Conservation (phyloP, 345 rosid species). For the Sonneratia alba region DNA sequence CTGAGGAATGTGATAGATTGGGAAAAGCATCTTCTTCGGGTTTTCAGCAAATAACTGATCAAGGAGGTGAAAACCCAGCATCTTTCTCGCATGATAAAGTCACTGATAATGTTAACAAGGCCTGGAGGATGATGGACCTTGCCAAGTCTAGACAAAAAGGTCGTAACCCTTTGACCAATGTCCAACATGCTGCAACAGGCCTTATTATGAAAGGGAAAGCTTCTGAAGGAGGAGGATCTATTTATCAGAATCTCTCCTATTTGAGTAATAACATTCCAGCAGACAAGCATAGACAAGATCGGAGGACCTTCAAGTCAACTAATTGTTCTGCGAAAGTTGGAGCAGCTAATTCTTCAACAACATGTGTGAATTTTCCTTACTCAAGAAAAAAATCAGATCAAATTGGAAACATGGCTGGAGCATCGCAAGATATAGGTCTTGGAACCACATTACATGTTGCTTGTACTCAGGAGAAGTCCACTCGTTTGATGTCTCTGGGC, state of each 20-base stretch:
- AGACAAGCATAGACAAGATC: background rate
- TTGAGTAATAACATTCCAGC: background rate
- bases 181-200: conserved; percentile 10
- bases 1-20: conserved; percentile 4
- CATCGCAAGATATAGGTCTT: background rate
- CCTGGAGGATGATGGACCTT: conserved; percentile 56
- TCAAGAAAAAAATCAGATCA: background rate
- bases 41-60: conserved; percentile 9
- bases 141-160: conserved; percentile 31
- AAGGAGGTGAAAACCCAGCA: conserved; percentile 1
- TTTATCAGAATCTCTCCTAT: background rate
- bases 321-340: background rate
- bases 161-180: conserved; percentile 6
- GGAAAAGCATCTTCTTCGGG: conserved; percentile 15
- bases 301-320: background rate
- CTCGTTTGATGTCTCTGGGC: background rate
- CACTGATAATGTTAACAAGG: conserved; percentile 28
- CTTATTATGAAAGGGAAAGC: conserved; percentile 10
- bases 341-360: background rate
- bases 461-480: background rate
- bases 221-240: conserved; percentile 6
- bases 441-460: background rate
- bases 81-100: conserved; percentile 5
- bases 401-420: conserved; percentile 7
- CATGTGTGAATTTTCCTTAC: background rate